Conservation (phyloP, 805 yeast species). For the Barnettozyma pratensis region DNA sequence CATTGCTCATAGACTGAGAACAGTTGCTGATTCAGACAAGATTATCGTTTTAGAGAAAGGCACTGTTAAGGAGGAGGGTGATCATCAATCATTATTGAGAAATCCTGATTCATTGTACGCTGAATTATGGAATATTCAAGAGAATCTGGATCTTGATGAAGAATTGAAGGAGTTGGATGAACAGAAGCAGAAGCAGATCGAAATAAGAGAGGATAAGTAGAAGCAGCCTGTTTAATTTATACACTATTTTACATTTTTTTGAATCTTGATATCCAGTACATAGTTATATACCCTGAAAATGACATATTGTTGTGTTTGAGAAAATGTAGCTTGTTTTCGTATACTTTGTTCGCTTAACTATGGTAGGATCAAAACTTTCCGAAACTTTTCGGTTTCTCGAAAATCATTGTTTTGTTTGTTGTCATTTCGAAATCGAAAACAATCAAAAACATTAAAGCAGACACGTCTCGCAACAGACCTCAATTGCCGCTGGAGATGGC, state of each 20-base stretch:
- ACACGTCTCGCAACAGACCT: no score
- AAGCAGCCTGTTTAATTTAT: no score
- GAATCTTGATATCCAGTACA: no score
- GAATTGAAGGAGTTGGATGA: slow-evolving; percentile 13
- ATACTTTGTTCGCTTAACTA: background rate
- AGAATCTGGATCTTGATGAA: slow-evolving; percentile 52
- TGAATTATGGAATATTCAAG: slow-evolving; percentile 90
- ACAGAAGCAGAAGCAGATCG: slow-evolving; percentile 2
- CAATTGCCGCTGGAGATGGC: background rate
- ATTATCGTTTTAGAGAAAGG: slow-evolving; percentile 85
- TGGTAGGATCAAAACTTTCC: background rate
- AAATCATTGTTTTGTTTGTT: background rate
- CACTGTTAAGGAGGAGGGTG: slow-evolving; percentile 80
- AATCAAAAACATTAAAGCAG: background rate
- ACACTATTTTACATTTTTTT: no score
- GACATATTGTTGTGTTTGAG: no score
- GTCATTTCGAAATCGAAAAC: background rate
- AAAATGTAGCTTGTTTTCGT: background rate
- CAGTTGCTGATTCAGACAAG: slow-evolving; percentile 91
- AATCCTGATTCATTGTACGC: slow-evolving; percentile 60
- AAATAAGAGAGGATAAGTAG: background rate
- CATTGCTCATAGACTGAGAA: slow-evolving; percentile 90
- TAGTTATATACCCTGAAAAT: no score
- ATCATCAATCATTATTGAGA: slow-evolving; percentile 58
- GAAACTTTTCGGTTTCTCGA: slow-evolving; percentile 1